Conservation (phyloP, 208 protist species). For the Endotrypanum monterogeii region DNA sequence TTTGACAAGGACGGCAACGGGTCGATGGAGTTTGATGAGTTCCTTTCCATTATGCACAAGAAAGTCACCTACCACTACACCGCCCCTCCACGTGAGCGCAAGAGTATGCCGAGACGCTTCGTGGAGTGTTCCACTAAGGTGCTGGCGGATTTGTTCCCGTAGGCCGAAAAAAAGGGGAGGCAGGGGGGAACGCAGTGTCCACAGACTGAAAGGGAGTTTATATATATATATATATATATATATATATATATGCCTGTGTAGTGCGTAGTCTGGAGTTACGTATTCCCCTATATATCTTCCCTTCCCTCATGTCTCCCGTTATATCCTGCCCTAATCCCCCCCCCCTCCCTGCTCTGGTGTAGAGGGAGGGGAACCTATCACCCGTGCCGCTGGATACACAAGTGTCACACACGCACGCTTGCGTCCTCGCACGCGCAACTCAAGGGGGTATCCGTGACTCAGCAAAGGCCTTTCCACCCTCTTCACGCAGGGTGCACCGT, state of each 20-base stretch:
- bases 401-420: too few relatives aligned
- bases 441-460: too few relatives aligned
- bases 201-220: neutral
- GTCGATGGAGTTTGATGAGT: slow-evolving; percentile 83
- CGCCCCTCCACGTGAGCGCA: slow-evolving; percentile 31
- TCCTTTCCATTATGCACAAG: slow-evolving; percentile 76
- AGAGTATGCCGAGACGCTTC: slow-evolving; percentile 54
- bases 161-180: neutral
- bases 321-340: too few relatives aligned
- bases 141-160: slow-evolving; percentile 8
- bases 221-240: too few relatives aligned
- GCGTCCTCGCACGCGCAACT: too few relatives aligned
- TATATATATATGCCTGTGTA: neutral
- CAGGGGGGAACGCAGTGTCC: neutral
- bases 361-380: too few relatives aligned
- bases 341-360: neutral
- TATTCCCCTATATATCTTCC: too few relatives aligned
- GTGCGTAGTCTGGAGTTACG: neutral
- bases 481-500: neutral
- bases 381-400: too few relatives aligned
- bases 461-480: neutral
- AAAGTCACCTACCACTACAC: slow-evolving; percentile 78
- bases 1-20: slow-evolving; percentile 89
- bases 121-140: slow-evolving; percentile 50
- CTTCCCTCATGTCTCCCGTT: too few relatives aligned